These are phyloP conservation scores for Coniferiporia sulphurascens DNA, from an alignment of 1,284 basidiomycete species.

Conservation along the genomic window DNA sequence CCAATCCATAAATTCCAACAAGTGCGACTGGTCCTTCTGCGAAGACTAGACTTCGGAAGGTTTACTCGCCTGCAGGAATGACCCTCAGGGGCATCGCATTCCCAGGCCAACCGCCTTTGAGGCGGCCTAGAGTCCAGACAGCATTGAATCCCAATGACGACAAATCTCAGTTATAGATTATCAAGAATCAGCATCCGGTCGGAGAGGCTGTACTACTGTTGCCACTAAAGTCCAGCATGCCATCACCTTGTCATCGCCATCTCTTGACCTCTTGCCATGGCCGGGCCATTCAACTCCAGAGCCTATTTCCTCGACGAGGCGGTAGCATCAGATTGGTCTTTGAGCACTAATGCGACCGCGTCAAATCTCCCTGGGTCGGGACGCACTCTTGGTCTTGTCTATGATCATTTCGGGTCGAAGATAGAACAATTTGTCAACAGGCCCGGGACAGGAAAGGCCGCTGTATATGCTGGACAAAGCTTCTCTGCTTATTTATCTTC, in stretches of 20 bases:
- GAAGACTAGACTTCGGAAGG: too few relatives aligned
- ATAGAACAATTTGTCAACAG: neutral
- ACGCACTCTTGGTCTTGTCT: neutral
- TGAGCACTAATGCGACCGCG: slow-evolving; percentile 1
- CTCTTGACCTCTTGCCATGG: neutral
- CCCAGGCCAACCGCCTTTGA: too few relatives aligned
- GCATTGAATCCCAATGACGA: too few relatives aligned
- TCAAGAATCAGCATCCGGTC: too few relatives aligned
- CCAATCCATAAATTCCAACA: too few relatives aligned
- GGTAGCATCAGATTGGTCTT: neutral
- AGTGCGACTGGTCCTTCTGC: too few relatives aligned
- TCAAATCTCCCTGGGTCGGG: slow-evolving; percentile 2
- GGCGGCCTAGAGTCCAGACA: too few relatives aligned
- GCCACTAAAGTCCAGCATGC: too few relatives aligned
- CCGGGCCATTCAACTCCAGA: neutral
- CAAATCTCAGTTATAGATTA: too few relatives aligned
- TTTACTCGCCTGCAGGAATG: too few relatives aligned
- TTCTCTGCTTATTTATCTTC: neutral
- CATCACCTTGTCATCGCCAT: neutral
- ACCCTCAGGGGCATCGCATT: too few relatives aligned
- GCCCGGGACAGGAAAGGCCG: neutral
- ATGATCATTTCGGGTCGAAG: neutral
- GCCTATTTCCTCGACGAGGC: neutral
- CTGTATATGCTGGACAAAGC: neutral
- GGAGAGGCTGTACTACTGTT: too few relatives aligned